phyloP scores from a whole-genome alignment of 306 rosid genomes.

The Nissolia schottii region DNA sequence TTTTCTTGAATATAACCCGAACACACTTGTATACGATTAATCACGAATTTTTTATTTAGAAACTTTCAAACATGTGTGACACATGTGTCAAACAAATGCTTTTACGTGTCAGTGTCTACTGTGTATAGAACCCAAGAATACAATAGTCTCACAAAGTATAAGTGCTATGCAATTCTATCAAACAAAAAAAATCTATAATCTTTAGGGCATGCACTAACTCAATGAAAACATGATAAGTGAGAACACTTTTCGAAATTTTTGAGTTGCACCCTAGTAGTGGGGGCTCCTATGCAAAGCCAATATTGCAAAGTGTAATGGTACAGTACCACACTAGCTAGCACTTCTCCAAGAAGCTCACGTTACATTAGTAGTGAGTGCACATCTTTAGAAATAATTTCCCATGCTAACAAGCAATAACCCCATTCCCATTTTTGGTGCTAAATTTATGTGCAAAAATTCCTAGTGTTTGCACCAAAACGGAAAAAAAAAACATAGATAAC shows the following conservation, averaged over 20 bases:
- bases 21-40: no score
- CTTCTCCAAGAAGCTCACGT: slow-evolving; percentile 34
- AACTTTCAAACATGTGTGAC: no score
- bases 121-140: no score
- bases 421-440: background rate
- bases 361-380: slow-evolving; percentile 15
- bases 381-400: background rate
- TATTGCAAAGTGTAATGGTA: slow-evolving; percentile 40
- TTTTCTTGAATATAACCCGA: no score
- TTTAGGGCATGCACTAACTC: slow-evolving; percentile 17
- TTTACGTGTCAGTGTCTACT: no score
- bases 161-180: no score
- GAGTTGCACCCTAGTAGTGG: slow-evolving; percentile 35
- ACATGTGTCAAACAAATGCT: no score
- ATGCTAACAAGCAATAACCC: background rate
- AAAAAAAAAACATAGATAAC: no score
- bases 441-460: slow-evolving; percentile 4
- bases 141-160: no score
- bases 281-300: slow-evolving; percentile 40
- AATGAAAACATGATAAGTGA: background rate
- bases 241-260: slow-evolving; percentile 18
- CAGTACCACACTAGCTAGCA: slow-evolving; percentile 50
- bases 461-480: slow-evolving; percentile 40
- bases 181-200: no score
- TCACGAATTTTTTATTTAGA: no score